These are phyloP conservation scores for Phytophthora hybrid DNA, from an alignment of 352 stramenopile genomes.

Conservation along the genomic window DNA sequence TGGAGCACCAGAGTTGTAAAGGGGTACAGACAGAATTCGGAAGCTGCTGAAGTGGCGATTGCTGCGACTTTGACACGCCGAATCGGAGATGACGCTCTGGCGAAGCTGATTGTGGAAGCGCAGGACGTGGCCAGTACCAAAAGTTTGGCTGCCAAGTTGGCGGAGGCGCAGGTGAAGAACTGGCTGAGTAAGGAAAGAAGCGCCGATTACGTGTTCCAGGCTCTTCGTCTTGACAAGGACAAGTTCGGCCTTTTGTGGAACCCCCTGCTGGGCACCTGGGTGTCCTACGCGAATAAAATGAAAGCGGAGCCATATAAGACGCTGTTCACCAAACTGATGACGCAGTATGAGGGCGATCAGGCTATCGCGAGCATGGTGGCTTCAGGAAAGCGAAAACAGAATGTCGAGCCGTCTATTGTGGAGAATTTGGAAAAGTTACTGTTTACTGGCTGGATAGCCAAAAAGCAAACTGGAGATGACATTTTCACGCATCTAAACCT, in stretches of 20 bases:
- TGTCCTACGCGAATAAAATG: background rate
- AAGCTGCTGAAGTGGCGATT: background rate
- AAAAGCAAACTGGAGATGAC: background rate
- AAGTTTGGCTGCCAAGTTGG: background rate
- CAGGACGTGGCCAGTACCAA: background rate
- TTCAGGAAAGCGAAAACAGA: background rate
- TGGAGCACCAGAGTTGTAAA: background rate
- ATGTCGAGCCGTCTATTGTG: background rate
- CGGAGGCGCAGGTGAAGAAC: background rate
- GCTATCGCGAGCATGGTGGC: background rate
- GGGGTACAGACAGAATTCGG: background rate
- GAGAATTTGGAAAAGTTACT: background rate
- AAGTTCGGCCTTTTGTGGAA: background rate
- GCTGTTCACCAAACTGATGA: background rate
- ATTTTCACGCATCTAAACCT: background rate
- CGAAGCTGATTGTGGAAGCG: background rate
- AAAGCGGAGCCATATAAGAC: background rate
- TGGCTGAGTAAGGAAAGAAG: background rate
- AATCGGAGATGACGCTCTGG: background rate
- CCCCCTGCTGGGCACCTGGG: background rate
- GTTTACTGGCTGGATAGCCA: background rate
- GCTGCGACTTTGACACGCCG: background rate
- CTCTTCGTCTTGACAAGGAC: background rate
- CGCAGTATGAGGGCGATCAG: background rate
- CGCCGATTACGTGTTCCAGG: background rate